Conservation (phyloP, 805 yeast genomes). For the Sugiyamaella smithiae region DNA sequence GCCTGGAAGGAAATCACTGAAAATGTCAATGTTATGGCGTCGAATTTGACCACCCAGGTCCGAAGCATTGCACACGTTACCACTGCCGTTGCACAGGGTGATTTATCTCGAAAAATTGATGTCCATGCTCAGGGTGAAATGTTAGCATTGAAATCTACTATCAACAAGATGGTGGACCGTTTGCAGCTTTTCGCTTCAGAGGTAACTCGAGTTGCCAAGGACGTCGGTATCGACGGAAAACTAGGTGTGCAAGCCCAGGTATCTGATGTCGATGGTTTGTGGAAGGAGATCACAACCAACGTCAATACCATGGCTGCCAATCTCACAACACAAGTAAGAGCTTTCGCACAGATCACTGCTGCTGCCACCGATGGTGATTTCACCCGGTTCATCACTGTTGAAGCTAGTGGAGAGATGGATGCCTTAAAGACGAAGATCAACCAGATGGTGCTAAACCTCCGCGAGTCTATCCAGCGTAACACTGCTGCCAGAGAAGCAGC, state of each 20-base stretch:
- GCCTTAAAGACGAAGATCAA: slow-evolving; percentile 53
- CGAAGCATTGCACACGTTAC: slow-evolving; percentile 87
- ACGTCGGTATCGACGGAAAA: slow-evolving; percentile 91
- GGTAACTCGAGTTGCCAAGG: slow-evolving; percentile 86
- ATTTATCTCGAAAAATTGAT: slow-evolving; percentile 76
- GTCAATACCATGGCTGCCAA: slow-evolving; percentile 95
- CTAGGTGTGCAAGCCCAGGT: slow-evolving; percentile 91
- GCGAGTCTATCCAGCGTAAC: slow-evolving; percentile 87
- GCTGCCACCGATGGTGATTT: slow-evolving; percentile 94
- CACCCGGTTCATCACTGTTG: slow-evolving; percentile 85
- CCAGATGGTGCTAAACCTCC: slow-evolving; percentile 80
- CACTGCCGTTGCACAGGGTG: slow-evolving; percentile 90
- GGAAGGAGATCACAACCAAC: slow-evolving; percentile 89
- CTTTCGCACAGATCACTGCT: slow-evolving; percentile 89
- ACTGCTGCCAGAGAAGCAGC: slow-evolving; percentile 95
- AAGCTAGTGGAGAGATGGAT: slow-evolving; percentile 88
- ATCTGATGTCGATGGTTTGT: slow-evolving; percentile 82
- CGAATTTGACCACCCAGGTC: slow-evolving; percentile 82
- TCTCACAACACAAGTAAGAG: slow-evolving; percentile 87
- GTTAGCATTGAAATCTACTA: slow-evolving; percentile 77
- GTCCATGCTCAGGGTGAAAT: slow-evolving; percentile 92
- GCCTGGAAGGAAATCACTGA: slow-evolving; percentile 84
- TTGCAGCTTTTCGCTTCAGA: slow-evolving; percentile 84
- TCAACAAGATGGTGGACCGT: slow-evolving; percentile 90
- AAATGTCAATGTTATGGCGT: slow-evolving; percentile 85